Conservation (phyloP, 2,329 filamentous ascomycete genomes). For the Orbilia quercus region DNA sequence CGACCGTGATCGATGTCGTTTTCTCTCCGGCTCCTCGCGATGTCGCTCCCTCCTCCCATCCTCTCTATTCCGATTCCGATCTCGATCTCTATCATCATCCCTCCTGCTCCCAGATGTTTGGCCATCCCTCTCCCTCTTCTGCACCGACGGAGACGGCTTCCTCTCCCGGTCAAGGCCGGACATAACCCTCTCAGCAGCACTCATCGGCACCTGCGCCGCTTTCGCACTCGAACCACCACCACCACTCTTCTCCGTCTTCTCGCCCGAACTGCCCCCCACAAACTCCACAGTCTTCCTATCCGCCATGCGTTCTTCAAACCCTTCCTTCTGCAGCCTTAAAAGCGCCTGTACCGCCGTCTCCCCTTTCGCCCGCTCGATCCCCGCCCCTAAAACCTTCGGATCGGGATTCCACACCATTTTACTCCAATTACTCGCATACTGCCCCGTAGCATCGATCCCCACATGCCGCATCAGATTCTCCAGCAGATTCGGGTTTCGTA, state of each 20-base stretch:
- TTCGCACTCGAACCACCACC: neutral
- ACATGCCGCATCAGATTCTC: conserved; percentile 79
- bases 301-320: conserved; percentile 59
- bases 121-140: conserved; percentile 32
- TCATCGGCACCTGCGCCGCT: conserved; percentile 45
- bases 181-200: conserved; percentile 59
- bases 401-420: conserved; percentile 70
- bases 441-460: conserved; percentile 68
- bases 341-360: conserved; percentile 53
- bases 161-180: conserved; percentile 58
- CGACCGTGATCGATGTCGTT: conserved; percentile 47
- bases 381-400: conserved; percentile 33
- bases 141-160: conserved; percentile 52
- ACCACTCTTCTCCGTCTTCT: conserved; percentile 16
- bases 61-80: conserved; percentile 51
- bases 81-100: conserved; percentile 57
- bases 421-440: conserved; percentile 74
- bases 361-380: conserved; percentile 43
- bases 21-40: conserved; percentile 48
- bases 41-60: conserved; percentile 46
- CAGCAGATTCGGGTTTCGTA: conserved; percentile 78
- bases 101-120: conserved; percentile 39
- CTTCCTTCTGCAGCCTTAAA: conserved; percentile 66
- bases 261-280: conserved; percentile 22
- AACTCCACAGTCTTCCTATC: conserved; percentile 58